phyloP scores from a whole-genome alignment of 2,329 filamentous ascomycete species.

The Pezicula radicicola region DNA sequence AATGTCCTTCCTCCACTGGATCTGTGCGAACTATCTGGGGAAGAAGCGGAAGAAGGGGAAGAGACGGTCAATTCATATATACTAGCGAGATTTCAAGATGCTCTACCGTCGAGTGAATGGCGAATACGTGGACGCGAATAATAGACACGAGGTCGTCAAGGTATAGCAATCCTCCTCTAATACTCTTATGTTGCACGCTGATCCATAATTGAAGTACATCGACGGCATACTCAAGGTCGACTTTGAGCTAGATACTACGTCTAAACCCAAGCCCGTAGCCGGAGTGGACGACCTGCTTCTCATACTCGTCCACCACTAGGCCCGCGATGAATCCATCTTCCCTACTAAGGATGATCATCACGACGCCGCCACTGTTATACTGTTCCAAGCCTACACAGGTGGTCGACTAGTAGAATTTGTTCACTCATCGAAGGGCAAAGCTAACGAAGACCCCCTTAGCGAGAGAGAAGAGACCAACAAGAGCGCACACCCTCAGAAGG shows the following conservation, averaged over 20 bases:
- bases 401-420: conserved; percentile 22
- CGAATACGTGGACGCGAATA: conserved; percentile 9
- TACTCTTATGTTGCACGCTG: conserved; percentile 8
- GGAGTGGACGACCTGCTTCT: conserved; percentile 20
- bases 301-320: conserved; percentile 17
- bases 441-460: conserved; percentile 15
- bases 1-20: too few species aligned
- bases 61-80: too few species aligned
- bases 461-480: conserved; percentile 14
- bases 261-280: conserved; percentile 16
- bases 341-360: conserved; percentile 21
- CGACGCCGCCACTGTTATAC: conserved; percentile 21
- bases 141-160: conserved; percentile 12
- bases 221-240: conserved; percentile 11
- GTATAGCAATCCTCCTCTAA: conserved; percentile 4
- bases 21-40: too few species aligned
- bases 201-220: conserved; percentile 12
- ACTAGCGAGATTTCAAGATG: too few species aligned
- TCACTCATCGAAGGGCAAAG: conserved; percentile 20
- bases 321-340: conserved; percentile 19
- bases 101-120: too few species aligned
- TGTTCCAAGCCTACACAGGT: conserved; percentile 22
- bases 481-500: background rate
- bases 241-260: conserved; percentile 11
- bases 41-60: too few species aligned